phyloP scores from a whole-genome alignment of 129 eudicot genomes.

The Flaveria ramosissima region DNA sequence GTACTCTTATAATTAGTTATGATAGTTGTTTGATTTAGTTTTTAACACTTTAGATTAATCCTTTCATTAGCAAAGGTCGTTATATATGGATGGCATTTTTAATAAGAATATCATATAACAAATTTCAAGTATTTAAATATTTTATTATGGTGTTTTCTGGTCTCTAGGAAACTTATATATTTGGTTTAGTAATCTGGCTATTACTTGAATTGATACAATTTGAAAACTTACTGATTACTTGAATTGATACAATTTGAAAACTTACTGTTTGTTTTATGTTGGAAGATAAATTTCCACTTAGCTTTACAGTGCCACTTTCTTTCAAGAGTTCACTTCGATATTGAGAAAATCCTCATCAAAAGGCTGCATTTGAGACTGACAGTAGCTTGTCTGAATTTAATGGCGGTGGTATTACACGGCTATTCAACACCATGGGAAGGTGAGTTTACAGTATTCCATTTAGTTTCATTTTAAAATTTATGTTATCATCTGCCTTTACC shows the following conservation, averaged over 20 bases:
- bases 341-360: constrained; percentile 97
- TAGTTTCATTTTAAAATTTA: not conserved
- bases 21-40: no score
- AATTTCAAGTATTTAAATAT: no score
- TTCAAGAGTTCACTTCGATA: constrained; percentile 83
- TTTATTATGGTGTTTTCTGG: no score
- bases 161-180: no score
- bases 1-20: constrained; percentile 26
- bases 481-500: not conserved
- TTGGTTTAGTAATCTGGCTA: not conserved
- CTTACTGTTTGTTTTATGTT: constrained; percentile 22
- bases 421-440: constrained; percentile 94
- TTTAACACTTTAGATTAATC: no score
- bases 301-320: constrained; percentile 66
- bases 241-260: no score
- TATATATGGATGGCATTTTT: no score
- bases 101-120: no score
- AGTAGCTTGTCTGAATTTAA: constrained; percentile 81
- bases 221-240: no score
- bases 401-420: constrained; percentile 98
- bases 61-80: no score
- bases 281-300: constrained; percentile 73
- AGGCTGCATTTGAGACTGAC: constrained; percentile 86
- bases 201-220: no score
- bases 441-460: constrained; percentile 7